These are phyloP conservation scores for Bipolaris zeicola DNA, from an alignment of 2,329 filamentous ascomycete genomes.

Conservation along the genomic window DNA sequence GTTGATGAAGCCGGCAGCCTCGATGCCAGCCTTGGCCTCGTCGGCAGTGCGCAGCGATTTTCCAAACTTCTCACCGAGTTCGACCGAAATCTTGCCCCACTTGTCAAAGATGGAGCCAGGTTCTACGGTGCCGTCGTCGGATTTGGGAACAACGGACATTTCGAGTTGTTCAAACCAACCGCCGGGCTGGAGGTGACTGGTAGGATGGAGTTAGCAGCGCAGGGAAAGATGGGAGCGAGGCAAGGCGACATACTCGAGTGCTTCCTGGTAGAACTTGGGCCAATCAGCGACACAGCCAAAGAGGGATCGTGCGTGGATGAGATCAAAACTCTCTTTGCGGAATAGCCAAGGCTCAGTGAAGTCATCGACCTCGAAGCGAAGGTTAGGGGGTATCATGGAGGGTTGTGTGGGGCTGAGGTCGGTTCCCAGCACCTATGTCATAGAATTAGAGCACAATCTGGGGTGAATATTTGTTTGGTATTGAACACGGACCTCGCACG, in stretches of 20 bases:
- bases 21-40: conserved; percentile 51
- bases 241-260: conserved; percentile 20
- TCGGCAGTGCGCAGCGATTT: conserved; percentile 46
- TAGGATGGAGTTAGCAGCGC: not conserved
- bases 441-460: conserved; percentile 17
- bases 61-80: conserved; percentile 41
- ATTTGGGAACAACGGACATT: conserved; percentile 29
- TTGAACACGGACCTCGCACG: conserved; percentile 29
- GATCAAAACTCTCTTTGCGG: conserved; percentile 29
- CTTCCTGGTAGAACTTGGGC: conserved; percentile 29
- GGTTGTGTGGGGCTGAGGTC: conserved; percentile 51
- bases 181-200: conserved; percentile 38
- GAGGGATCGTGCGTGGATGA: conserved; percentile 28
- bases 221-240: not conserved
- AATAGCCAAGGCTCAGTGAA: conserved; percentile 40
- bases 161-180: conserved; percentile 37
- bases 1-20: conserved; percentile 60
- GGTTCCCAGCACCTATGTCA: conserved; percentile 37
- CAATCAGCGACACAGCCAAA: conserved; percentile 31
- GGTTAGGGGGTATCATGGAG: conserved; percentile 39
- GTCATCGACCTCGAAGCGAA: conserved; percentile 42
- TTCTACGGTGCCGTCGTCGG: conserved; percentile 34
- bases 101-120: conserved; percentile 29
- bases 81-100: conserved; percentile 32
- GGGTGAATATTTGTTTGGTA: not conserved